Evolutionary conservation across 2,329 filamentous ascomycete genomes (phyloP).

Genomic region (Didymella arachidicola): DNA sequence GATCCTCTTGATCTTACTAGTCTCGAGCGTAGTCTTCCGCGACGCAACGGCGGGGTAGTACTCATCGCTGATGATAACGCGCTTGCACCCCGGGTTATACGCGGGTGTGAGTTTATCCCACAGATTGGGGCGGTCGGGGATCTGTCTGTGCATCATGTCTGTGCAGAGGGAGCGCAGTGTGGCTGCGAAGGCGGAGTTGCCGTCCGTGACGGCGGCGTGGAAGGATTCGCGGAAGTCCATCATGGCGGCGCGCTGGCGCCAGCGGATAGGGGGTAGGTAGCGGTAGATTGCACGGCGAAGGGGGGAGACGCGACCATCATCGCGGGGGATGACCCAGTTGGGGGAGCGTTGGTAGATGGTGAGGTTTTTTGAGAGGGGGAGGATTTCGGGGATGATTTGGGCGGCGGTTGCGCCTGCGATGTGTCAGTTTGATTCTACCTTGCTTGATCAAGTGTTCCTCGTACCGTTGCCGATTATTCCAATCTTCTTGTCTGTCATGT

Average conservation of each 20-base stretch:
- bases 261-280: constrained; percentile 61
- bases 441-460: neutral
- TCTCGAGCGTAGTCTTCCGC: constrained; percentile 62
- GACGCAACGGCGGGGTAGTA: constrained; percentile 61
- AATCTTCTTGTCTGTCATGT: constrained; percentile 62
- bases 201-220: constrained; percentile 56
- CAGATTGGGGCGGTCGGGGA: constrained; percentile 60
- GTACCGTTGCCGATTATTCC: constrained; percentile 67
- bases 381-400: constrained; percentile 66
- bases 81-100: constrained; percentile 64
- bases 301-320: constrained; percentile 57
- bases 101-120: constrained; percentile 63
- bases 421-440: constrained; percentile 5
- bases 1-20: constrained; percentile 57
- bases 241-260: constrained; percentile 58
- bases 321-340: constrained; percentile 66
- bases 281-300: constrained; percentile 55
- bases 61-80: constrained; percentile 64
- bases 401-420: constrained; percentile 61
- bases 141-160: constrained; percentile 55
- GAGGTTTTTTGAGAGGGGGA: constrained; percentile 58
- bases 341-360: constrained; percentile 66
- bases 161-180: constrained; percentile 50
- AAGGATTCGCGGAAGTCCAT: constrained; percentile 65
- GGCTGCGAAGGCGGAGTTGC: constrained; percentile 52